Evolutionary conservation across 352 stramenopile genomes (phyloP).

Genomic region (Globisporangium mamillatum): DNA sequence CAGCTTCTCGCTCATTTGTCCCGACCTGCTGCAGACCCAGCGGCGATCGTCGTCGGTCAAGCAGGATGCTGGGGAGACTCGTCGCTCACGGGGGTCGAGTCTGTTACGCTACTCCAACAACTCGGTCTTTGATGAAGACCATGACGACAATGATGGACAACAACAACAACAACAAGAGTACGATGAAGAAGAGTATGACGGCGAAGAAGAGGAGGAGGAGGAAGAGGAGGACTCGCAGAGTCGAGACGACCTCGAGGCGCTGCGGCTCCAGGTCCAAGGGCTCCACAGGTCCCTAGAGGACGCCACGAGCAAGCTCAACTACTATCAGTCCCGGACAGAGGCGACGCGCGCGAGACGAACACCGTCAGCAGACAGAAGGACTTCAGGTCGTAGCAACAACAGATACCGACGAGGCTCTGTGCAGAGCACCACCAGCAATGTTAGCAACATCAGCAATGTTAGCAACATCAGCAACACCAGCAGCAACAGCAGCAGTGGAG

Average conservation of each 20-base stretch:
- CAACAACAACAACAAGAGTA: not conserved
- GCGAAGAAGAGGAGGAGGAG: conserved; percentile 15
- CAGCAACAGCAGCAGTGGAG: not conserved
- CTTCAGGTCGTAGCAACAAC: not conserved
- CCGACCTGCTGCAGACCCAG: conserved; percentile 33
- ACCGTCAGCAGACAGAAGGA: not conserved
- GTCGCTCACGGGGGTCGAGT: conserved; percentile 33
- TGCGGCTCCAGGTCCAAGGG: conserved; percentile 48
- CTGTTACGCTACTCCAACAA: conserved; percentile 37
- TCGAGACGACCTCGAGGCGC: conserved; percentile 38
- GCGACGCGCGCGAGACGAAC: not conserved
- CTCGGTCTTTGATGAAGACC: conserved; percentile 30
- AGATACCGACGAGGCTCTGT: not conserved
- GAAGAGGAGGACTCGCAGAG: conserved; percentile 13
- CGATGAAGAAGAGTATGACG: conserved; percentile 8
- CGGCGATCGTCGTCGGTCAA: conserved; percentile 17
- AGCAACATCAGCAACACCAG: conserved; percentile 4
- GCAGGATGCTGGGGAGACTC: conserved; percentile 48
- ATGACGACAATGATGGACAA: not conserved
- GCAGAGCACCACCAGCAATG: conserved; percentile 6
- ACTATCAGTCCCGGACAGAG: conserved; percentile 14
- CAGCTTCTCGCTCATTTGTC: conserved; percentile 54
- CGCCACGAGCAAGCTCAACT: conserved; percentile 54
- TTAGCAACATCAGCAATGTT: conserved; percentile 13
- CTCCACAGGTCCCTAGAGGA: conserved; percentile 46